These are phyloP conservation scores for Talaromyces stipitatus DNA, from an alignment of 495 filamentous ascomycete species.

Conservation along the genomic window DNA sequence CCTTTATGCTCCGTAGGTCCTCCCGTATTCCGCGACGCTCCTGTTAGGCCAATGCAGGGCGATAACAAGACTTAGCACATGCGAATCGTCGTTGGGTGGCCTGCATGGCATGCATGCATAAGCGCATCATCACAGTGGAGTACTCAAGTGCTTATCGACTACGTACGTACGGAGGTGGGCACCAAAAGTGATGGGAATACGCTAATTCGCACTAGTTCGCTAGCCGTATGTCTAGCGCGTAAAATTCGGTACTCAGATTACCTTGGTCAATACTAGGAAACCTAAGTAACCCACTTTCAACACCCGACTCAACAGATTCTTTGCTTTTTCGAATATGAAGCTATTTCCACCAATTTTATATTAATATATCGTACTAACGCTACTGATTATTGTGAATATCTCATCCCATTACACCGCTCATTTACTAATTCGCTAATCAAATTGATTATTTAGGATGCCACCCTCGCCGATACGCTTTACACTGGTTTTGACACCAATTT, in stretches of 20 bases:
- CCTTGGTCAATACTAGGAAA: background rate
- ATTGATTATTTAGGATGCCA: background rate
- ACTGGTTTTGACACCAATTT: background rate
- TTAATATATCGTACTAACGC: background rate
- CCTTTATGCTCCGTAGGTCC: too few species aligned
- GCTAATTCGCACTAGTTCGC: background rate
- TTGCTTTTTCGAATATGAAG: background rate
- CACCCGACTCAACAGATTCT: too few species aligned
- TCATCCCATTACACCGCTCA: background rate
- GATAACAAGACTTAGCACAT: too few species aligned
- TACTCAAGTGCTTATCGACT: too few species aligned
- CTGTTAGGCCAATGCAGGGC: too few species aligned
- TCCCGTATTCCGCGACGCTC: too few species aligned
- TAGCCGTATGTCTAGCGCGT: background rate
- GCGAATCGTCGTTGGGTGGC: too few species aligned
- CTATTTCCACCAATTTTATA: background rate
- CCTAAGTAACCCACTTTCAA: too few species aligned
- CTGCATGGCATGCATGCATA: too few species aligned
- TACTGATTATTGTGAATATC: background rate
- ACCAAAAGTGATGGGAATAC: background rate
- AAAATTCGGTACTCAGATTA: background rate
- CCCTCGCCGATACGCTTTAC: background rate
- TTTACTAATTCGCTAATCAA: background rate
- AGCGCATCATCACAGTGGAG: too few species aligned
- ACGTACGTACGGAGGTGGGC: background rate